Evolutionary conservation across 106 monocot genomes (phyloP), one percentile per base, ranked within the genome.

Genomic region (Apostasia shenzhenica): DNA sequence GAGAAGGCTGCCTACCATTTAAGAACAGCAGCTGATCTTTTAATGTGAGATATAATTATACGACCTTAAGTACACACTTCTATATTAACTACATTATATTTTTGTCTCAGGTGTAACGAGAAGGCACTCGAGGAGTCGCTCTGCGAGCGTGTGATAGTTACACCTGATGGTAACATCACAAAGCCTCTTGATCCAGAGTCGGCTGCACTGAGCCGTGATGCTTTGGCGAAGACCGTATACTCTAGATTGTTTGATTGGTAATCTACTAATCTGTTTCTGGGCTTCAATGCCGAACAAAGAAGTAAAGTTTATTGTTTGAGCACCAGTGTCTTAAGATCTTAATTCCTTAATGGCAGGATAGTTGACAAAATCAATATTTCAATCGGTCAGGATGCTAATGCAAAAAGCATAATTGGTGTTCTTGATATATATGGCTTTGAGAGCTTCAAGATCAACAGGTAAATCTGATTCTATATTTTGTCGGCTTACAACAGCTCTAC

Each of bases 361-460:
- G 95, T 95, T 14, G 95, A 95, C 73, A 95, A 88, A 70, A 95
- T 95, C 70, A 95, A 95, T 67, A 86, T 43, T 72, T 95, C 95
- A 67, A 95, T 95, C 9, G 95, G 95, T 64, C 95, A 95, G 73
- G 95, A 95, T 80, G 82, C 91, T 11, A 60, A 44, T 80, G 88
- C 95, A 45, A 80, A 47, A 42, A 75, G 84, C 63, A 76, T 95
- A 78, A 95, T 95, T 73, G 95, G 95, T 68, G 95, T 95, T 39
- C 88, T 95, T 64, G 95, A 95, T 91, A 95, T 95, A 26, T 95
- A 95, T 70, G 95, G 95, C 5, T 95, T 95, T 76, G 95, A 95
- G 66, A 95, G 86, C 76, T 95, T 95, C 82, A 91, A 95, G 70
- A 79, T 88, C 52, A 95, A 95, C 74, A 95, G 95, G 95, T 88